These are phyloP conservation scores for Terana coerulea DNA, from an alignment of 768 basidiomycete species.

Conservation along the genomic window DNA sequence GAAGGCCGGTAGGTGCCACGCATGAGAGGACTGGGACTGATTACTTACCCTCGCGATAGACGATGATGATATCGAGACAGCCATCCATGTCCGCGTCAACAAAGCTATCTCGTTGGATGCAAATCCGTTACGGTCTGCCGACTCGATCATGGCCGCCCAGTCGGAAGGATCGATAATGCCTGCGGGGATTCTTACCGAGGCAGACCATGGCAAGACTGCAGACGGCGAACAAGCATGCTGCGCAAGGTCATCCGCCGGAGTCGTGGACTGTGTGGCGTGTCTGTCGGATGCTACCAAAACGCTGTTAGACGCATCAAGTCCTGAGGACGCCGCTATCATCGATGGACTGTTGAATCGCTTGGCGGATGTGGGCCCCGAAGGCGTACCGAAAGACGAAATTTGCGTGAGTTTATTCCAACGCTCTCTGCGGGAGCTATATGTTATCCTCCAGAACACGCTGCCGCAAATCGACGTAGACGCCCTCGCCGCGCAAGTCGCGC, in stretches of 20 bases:
- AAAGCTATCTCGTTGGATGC: conserved; percentile 8
- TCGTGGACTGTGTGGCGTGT: neutral
- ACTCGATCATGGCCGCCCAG: too few species aligned
- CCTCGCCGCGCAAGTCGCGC: conserved; percentile 33
- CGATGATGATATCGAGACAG: conserved; percentile 81
- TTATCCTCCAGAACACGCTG: conserved; percentile 1
- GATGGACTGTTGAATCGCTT: neutral
- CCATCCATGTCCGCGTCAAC: conserved; percentile 45
- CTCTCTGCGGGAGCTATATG: too few species aligned
- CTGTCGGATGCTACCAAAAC: neutral
- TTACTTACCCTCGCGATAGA: conserved; percentile 39
- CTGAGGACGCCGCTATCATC: neutral
- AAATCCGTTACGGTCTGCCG: too few species aligned
- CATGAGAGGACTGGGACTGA: neutral
- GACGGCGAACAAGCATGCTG: conserved; percentile 17
- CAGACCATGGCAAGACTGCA: conserved; percentile 15
- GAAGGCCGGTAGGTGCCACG: conserved; percentile 61
- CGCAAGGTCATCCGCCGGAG: neutral
- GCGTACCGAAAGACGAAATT: neutral
- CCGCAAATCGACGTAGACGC: neutral
- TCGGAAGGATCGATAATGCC: too few species aligned
- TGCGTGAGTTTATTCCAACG: neutral
- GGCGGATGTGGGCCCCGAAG: neutral
- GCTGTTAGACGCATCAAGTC: neutral
- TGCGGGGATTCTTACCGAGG: neutral